Evolutionary conservation across 768 basidiomycete genomes (phyloP).

Genomic region (Leccinum subgranulosum): DNA sequence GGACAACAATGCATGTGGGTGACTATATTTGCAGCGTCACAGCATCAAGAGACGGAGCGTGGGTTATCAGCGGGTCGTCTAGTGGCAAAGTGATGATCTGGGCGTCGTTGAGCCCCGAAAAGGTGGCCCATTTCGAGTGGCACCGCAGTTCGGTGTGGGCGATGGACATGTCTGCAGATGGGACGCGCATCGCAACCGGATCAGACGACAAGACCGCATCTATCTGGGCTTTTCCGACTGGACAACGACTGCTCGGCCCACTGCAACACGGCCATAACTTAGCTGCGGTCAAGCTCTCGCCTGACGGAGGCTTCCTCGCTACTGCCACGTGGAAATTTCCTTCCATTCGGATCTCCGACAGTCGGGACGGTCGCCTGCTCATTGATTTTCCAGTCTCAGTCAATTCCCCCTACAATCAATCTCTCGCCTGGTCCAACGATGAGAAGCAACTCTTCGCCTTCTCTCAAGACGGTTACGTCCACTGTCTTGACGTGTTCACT

Average conservation of each 20-base stretch:
- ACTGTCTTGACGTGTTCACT: neutral
- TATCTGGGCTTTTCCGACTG: neutral
- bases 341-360: neutral
- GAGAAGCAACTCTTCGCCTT: neutral
- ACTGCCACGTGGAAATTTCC: neutral
- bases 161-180: neutral
- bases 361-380: neutral
- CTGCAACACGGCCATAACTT: neutral
- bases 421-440: neutral
- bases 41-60: neutral
- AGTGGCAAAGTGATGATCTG: neutral
- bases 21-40: neutral
- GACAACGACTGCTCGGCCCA: neutral
- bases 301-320: neutral
- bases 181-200: neutral
- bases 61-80: neutral
- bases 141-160: neutral
- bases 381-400: neutral
- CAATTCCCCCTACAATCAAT: neutral
- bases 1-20: neutral
- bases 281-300: neutral
- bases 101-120: neutral
- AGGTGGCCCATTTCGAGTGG: neutral
- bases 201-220: neutral
- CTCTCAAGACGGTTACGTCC: neutral